These are phyloP conservation scores for Bruguiera hainesii DNA, from an alignment of 441 rosid species.

Conservation along the genomic window DNA sequence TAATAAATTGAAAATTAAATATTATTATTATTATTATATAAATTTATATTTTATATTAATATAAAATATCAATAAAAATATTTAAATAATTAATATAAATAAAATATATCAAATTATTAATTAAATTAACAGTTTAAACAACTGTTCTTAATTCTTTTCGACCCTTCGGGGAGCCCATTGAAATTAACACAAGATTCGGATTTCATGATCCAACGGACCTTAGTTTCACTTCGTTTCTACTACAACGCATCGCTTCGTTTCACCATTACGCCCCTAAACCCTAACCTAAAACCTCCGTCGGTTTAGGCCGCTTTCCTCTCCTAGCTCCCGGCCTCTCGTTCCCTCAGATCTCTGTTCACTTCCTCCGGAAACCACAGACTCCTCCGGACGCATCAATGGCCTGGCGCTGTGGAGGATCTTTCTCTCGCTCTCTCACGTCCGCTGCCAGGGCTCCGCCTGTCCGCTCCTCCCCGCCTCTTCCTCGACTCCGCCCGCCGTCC, in stretches of 20 bases:
- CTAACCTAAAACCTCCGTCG: conserved; percentile 16
- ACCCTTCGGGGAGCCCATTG: no score
- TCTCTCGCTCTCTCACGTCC: conserved; percentile 38
- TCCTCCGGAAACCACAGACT: background rate
- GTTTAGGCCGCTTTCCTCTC: no score
- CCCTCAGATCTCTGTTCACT: background rate
- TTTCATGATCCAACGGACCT: background rate
- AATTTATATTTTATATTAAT: no score
- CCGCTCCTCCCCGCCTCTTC: conserved; percentile 46
- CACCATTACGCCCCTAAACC: conserved; percentile 24
- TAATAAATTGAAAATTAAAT: no score
- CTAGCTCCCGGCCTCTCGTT: background rate
- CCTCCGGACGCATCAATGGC: conserved; percentile 26
- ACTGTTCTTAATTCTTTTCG: no score
- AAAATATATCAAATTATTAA: no score
- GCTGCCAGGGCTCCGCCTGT: conserved; percentile 55
- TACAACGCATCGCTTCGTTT: background rate
- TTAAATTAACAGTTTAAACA: no score
- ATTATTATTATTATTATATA: no score
- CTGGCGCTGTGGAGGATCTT: conserved; percentile 45
- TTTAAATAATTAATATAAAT: no score
- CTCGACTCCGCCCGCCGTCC: conserved; percentile 48
- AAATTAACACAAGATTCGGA: background rate
- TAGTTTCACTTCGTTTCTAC: background rate
- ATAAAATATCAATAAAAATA: no score